These are phyloP conservation scores for Claviceps purpurea DNA, from an alignment of 2,329 filamentous ascomycete species.

Conservation along the genomic window DNA sequence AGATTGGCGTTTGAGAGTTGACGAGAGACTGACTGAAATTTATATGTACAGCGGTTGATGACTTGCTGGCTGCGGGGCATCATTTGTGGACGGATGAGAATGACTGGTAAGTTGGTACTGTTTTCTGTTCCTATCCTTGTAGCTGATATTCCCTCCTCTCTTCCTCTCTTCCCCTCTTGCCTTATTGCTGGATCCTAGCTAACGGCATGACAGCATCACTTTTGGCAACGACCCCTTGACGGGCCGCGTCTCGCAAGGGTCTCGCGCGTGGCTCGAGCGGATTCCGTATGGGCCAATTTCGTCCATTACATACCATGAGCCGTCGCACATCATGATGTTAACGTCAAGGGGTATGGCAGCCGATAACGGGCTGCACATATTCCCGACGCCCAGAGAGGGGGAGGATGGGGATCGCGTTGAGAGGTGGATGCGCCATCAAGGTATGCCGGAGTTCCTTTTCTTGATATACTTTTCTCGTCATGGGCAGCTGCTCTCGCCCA, in stretches of 20 bases:
- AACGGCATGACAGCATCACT: conserved; percentile 4
- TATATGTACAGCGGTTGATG: conserved; percentile 18
- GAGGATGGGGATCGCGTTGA: conserved; percentile 14
- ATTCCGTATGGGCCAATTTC: conserved; percentile 27
- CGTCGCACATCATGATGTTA: conserved; percentile 28
- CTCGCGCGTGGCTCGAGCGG: conserved; percentile 19
- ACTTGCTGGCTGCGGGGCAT: conserved; percentile 21
- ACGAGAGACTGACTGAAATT: conserved; percentile 3
- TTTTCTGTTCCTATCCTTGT: background rate
- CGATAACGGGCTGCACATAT: conserved; percentile 22
- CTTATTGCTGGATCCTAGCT: background rate
- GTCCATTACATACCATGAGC: conserved; percentile 33
- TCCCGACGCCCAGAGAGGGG: conserved; percentile 21
- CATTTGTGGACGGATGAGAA: conserved; percentile 31
- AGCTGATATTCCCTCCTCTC: background rate
- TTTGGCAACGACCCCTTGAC: conserved; percentile 5
- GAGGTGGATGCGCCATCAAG: conserved; percentile 25
- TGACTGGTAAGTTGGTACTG: conserved; percentile 19
- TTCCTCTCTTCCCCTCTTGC: background rate
- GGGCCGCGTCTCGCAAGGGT: background rate
- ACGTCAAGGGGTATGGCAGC: conserved; percentile 24
- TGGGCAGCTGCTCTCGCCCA: too few relatives aligned
- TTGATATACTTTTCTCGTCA: background rate
- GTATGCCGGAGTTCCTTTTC: conserved; percentile 10
- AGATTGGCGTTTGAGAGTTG: too few relatives aligned